phyloP scores from a whole-genome alignment of 306 rosid genomes.

The Cucumis cinereus region DNA sequence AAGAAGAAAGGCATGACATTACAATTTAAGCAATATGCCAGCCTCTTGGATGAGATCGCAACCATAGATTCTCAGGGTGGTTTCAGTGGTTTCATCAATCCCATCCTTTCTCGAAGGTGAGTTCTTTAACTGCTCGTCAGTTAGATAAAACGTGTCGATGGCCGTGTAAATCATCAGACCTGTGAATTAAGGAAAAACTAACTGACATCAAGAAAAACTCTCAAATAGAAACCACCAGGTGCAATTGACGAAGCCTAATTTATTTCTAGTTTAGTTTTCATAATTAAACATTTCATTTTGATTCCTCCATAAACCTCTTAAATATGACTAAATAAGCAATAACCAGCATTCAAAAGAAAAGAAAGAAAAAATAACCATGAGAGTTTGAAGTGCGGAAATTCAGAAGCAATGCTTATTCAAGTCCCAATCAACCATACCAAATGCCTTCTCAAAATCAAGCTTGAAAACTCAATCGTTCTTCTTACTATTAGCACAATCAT shows the following conservation, averaged over 20 bases:
- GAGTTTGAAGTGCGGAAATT: neutral
- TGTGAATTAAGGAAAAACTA: neutral
- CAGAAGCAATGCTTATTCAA: neutral
- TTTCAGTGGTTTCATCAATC: slow-evolving; percentile 68
- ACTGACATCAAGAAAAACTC: neutral
- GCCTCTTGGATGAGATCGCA: slow-evolving; percentile 94
- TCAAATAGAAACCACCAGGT: neutral
- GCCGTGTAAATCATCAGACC: slow-evolving; percentile 70
- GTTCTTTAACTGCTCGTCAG: slow-evolving; percentile 45
- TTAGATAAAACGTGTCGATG: slow-evolving; percentile 73
- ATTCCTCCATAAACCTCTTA: neutral
- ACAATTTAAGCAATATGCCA: slow-evolving; percentile 83
- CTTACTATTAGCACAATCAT: no score
- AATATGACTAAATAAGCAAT: neutral
- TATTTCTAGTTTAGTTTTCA: neutral
- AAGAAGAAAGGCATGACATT: slow-evolving; percentile 15
- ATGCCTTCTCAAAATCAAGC: no score
- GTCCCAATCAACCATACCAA: no score
- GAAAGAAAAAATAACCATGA: neutral
- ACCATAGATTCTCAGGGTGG: slow-evolving; percentile 75
- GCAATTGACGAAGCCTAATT: neutral
- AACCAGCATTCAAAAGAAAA: neutral
- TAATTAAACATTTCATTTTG: neutral
- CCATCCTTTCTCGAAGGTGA: slow-evolving; percentile 81
- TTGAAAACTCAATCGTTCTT: no score